Conservation (phyloP, 2,329 filamentous ascomycete genomes). For the Emergomyces africanus region DNA sequence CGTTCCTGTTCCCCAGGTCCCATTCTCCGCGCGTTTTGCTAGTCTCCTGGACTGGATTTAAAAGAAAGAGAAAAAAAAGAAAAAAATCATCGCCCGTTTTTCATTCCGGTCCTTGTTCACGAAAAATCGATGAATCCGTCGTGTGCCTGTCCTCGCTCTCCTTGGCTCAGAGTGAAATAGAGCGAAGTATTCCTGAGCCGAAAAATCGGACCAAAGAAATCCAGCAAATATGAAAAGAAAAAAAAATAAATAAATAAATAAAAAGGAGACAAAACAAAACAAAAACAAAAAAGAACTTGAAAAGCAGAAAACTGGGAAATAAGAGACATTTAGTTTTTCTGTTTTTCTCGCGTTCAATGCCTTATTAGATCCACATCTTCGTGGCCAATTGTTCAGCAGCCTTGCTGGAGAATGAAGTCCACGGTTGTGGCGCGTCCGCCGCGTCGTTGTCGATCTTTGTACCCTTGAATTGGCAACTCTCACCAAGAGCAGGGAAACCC, state of each 20-base stretch:
- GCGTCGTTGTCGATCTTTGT: constrained; percentile 5
- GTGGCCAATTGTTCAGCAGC: constrained; percentile 1
- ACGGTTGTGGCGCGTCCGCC: constrained; percentile 3
- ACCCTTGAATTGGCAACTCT: constrained; percentile 7
- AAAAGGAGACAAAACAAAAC: too few species aligned
- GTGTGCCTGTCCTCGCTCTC: background rate
- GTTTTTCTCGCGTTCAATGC: background rate
- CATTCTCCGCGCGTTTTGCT: background rate
- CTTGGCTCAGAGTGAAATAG: background rate
- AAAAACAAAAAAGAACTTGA: background rate
- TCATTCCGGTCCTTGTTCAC: background rate
- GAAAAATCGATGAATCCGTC: background rate
- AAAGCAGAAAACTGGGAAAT: background rate
- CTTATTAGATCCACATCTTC: constrained; percentile 3
- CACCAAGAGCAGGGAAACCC: constrained; percentile 8
- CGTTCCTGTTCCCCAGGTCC: background rate
- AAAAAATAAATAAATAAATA: too few species aligned
- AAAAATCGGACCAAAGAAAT: background rate
- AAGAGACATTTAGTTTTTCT: background rate
- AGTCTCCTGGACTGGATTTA: background rate
- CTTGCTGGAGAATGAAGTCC: constrained; percentile 5
- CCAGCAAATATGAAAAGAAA: background rate
- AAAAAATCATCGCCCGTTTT: background rate
- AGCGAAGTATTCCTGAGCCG: background rate
- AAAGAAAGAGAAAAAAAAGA: too few species aligned